Evolutionary conservation across 2,329 filamentous ascomycete genomes (phyloP).

Genomic region (Botrytis paeoniae): DNA sequence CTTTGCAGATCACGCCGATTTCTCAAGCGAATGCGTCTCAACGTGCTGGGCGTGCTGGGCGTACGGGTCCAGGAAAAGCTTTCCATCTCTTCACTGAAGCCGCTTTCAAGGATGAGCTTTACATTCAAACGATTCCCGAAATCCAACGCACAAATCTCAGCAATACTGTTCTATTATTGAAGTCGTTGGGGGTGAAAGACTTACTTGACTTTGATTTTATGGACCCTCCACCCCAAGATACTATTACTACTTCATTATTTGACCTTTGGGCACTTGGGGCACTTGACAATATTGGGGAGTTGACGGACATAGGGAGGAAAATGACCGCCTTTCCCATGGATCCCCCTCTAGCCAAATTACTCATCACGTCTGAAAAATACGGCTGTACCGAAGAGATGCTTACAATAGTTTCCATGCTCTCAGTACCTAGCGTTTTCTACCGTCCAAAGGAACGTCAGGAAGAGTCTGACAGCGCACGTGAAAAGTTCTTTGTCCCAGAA

Average conservation of each 20-base stretch:
- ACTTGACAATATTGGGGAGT: constrained; percentile 86
- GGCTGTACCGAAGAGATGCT: constrained; percentile 96
- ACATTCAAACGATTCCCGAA: constrained; percentile 94
- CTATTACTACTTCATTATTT: constrained; percentile 94
- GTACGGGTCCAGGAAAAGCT: constrained; percentile 92
- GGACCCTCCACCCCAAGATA: constrained; percentile 97
- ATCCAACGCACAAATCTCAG: constrained; percentile 95
- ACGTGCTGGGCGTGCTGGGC: constrained; percentile 85
- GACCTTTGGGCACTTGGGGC: constrained; percentile 96
- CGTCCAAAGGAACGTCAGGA: constrained; percentile 94
- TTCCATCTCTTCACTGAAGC: constrained; percentile 93
- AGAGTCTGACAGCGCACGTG: constrained; percentile 89
- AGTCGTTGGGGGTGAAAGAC: constrained; percentile 91
- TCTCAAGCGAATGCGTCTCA: constrained; percentile 96
- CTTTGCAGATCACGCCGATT: constrained; percentile 93
- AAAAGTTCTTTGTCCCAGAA: constrained; percentile 98
- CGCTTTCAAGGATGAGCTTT: constrained; percentile 93
- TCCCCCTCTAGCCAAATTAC: constrained; percentile 86
- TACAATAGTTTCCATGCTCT: constrained; percentile 97
- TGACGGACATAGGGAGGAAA: constrained; percentile 80
- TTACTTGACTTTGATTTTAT: constrained; percentile 97
- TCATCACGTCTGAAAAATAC: constrained; percentile 88
- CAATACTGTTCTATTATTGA: constrained; percentile 91
- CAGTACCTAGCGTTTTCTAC: constrained; percentile 95
- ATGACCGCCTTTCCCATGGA: constrained; percentile 99